Evolutionary conservation across 1,139 yeast species (phyloP).

Genomic region (Yamadazyma blattariae): DNA sequence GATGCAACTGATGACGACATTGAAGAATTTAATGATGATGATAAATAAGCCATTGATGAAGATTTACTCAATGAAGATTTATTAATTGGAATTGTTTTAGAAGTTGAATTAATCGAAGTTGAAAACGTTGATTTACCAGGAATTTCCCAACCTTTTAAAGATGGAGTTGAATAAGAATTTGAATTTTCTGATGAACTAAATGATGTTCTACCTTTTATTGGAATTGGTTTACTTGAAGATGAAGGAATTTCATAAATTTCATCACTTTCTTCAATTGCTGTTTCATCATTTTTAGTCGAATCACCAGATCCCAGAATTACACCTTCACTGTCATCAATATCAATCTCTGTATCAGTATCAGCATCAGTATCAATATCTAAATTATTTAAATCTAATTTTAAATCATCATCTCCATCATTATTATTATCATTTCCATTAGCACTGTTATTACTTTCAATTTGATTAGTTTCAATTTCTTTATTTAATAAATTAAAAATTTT

Average conservation of each 20-base stretch:
- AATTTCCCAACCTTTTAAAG: conserved; percentile 44
- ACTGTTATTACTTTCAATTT: background rate
- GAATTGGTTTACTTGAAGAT: conserved; percentile 22
- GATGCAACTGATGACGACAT: conserved; percentile 38
- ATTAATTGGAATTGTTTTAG: conserved; percentile 19
- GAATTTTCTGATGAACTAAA: conserved; percentile 30
- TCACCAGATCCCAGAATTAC: background rate
- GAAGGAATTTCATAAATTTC: background rate
- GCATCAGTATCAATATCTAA: conserved; percentile 11
- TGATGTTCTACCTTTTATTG: conserved; percentile 21
- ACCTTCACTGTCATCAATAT: conserved; percentile 1
- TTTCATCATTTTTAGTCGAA: conserved; percentile 1
- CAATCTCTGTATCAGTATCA: conserved; percentile 1
- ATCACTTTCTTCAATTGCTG: conserved; percentile 6
- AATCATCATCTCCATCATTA: conserved; percentile 8
- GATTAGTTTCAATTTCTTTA: background rate
- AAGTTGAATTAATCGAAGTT: conserved; percentile 18
- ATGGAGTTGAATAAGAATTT: conserved; percentile 27
- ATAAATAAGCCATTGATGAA: conserved; percentile 42
- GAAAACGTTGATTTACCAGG: conserved; percentile 33
- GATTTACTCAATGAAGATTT: conserved; percentile 31
- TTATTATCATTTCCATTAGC: conserved; percentile 9
- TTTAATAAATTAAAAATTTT: conserved; percentile 11
- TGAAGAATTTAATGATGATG: conserved; percentile 39
- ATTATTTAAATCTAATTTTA: conserved; percentile 4